Evolutionary conservation across 1,284 basidiomycete genomes (phyloP).

Genomic region (Leucoagaricus sp.): DNA sequence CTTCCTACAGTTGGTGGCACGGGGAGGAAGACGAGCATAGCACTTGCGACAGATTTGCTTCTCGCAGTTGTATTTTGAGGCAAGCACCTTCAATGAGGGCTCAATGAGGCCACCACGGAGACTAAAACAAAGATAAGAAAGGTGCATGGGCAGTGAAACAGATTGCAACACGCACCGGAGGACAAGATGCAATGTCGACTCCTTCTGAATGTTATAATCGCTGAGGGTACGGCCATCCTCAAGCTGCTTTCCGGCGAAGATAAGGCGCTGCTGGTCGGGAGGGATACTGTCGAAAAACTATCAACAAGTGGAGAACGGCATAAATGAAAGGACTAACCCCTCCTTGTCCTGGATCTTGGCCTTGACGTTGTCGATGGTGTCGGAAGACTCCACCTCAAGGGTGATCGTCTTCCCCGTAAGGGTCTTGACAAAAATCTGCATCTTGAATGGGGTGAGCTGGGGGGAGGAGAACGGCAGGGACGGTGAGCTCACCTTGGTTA

Average conservation of each 20-base stretch:
- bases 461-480: conserved; percentile 17
- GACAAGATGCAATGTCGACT: conserved; percentile 96
- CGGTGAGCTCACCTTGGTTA: conserved; percentile 20
- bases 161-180: conserved; percentile 74
- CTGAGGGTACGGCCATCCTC: conserved; percentile 94
- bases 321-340: conserved; percentile 52
- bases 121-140: conserved; percentile 38
- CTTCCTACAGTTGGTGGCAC: conserved; percentile 99
- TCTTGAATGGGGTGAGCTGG: conserved; percentile 39
- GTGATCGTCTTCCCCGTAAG: conserved; percentile 99
- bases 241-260: conserved; percentile 95
- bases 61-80: conserved; percentile 96
- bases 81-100: conserved; percentile 96
- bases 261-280: conserved; percentile 92
- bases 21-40: conserved; percentile 98
- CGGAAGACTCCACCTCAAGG: conserved; percentile 95
- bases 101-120: conserved; percentile 99
- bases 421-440: conserved; percentile 96
- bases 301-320: not conserved
- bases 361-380: conserved; percentile 95
- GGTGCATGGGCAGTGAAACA: not conserved
- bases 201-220: conserved; percentile 99
- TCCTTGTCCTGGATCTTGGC: conserved; percentile 93
- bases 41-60: conserved; percentile 99
- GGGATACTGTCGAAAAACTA: conserved; percentile 61